A percentile compares a stretch with the other conserved stretches of the same genome.
Evolutionary conservation across 306 rosid species (phyloP).

Genomic region (Vigna nakashimae): DNA sequence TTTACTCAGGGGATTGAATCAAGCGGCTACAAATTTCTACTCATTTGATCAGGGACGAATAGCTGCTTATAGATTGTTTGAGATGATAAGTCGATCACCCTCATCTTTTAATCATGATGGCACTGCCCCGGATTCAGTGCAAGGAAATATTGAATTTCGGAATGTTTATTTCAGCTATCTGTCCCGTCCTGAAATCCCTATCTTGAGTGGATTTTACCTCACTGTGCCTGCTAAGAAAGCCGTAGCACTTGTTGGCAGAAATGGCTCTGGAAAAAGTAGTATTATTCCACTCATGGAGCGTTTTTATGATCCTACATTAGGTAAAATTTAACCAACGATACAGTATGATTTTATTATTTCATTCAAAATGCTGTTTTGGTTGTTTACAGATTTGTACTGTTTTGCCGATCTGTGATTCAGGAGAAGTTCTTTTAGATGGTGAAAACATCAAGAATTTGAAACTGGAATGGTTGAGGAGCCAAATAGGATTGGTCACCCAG

Average conservation of each 20-base stretch:
- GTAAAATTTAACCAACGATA: slow-evolving; percentile 49
- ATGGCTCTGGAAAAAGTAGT: slow-evolving; percentile 99
- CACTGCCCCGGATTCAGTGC: slow-evolving; percentile 69
- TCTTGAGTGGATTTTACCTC: slow-evolving; percentile 97
- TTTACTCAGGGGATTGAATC: slow-evolving; percentile 88
- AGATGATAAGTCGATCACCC: slow-evolving; percentile 98
- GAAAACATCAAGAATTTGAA: slow-evolving; percentile 93
- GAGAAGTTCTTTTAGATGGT: slow-evolving; percentile 99
- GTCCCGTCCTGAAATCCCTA: slow-evolving; percentile 99
- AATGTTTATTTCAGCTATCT: slow-evolving; percentile 98
- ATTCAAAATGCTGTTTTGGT: slow-evolving; percentile 30
- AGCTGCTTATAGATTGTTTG: slow-evolving; percentile 97
- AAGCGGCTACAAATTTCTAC: slow-evolving; percentile 99
- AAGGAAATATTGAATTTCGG: slow-evolving; percentile 96
- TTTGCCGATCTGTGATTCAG: slow-evolving; percentile 68
- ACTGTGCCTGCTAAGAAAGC: slow-evolving; percentile 99
- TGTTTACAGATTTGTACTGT: slow-evolving; percentile 35
- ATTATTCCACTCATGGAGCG: slow-evolving; percentile 99
- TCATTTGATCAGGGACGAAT: slow-evolving; percentile 99
- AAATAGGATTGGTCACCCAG: slow-evolving; percentile 97
- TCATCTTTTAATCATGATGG: slow-evolving; percentile 89
- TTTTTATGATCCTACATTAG: slow-evolving; percentile 98
- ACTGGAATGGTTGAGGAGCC: slow-evolving; percentile 96
- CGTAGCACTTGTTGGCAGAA: slow-evolving; percentile 99
- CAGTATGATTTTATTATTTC: slow-evolving; percentile 33